Evolutionary conservation across 2,329 filamentous ascomycete species (phyloP), one percentile per base, ranked within the genome.

Genomic region (Nemania diffusa): DNA sequence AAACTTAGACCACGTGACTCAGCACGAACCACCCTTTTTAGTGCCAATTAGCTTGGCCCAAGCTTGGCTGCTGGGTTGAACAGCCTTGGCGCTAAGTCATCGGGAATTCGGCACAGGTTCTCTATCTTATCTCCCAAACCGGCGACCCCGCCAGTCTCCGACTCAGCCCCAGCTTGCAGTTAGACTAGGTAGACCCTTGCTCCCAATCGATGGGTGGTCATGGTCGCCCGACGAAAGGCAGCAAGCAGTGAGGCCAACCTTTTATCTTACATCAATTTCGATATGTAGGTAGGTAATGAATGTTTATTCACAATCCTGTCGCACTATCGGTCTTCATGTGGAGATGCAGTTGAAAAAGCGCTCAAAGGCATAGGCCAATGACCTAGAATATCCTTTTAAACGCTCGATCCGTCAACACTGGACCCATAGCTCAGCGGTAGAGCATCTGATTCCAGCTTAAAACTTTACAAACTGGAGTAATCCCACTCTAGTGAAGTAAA

Each of bases 61-160:
- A 59, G 50, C 64, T 67, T 67, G 64, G 64, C 58, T 17, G 32
- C 46, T 37, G 5, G 15, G 50, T 51, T 13, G 20, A 5, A 20
- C 51, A 40, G 13, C 20, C 67, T 69, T 66, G 67, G 67, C 63
- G 24, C 34, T 32, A n/a, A 11, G 20, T 58, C 5, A n/a, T 57
- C 67, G 67, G 67, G 3, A 57, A 63, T 57, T 29, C 67, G 67
- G 67, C 67, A 69, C 60, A 26, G n/a, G 11, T 9, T 4, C 37
- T 27, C 20, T 46, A n/a, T 46, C 40, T 22, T 42, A 20, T 51
- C 22, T 22, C 13, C 5, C n/a, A n/a, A n/a, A n/a, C n/a, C n/a
- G n/a, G n/a, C n/a, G n/a, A n/a, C n/a, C n/a, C n/a, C n/a, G n/a
- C n/a, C n/a, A n/a, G n/a, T n/a, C 22, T 56, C 50, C 32, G 40